Evolutionary conservation across 352 stramenopile genomes (phyloP).

Genomic region (Phytophthora podocarpi): DNA sequence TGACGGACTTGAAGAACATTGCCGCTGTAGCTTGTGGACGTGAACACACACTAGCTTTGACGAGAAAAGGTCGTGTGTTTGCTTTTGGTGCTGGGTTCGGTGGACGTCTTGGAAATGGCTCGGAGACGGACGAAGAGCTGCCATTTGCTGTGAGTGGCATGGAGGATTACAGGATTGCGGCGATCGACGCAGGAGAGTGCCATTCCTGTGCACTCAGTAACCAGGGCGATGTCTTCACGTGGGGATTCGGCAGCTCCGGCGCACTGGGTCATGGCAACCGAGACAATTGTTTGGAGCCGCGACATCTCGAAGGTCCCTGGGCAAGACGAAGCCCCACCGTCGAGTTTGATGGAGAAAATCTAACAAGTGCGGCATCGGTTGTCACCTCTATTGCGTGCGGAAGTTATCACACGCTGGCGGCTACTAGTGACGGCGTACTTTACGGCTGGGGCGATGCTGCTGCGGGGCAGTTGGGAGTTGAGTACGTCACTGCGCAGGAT

Average conservation of each 20-base stretch:
- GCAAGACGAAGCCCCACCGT: slow-evolving; percentile 8
- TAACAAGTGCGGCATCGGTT: neutral
- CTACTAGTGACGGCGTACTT: slow-evolving; percentile 50
- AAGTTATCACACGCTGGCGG: slow-evolving; percentile 75
- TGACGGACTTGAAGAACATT: slow-evolving; percentile 55
- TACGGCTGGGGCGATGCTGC: slow-evolving; percentile 84
- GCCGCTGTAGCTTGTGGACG: slow-evolving; percentile 74
- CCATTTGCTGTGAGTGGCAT: slow-evolving; percentile 48
- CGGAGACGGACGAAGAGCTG: slow-evolving; percentile 63
- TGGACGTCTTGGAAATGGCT: slow-evolving; percentile 73
- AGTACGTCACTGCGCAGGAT: slow-evolving; percentile 48
- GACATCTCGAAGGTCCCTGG: slow-evolving; percentile 45
- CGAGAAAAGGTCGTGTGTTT: slow-evolving; percentile 54
- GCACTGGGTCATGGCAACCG: slow-evolving; percentile 67
- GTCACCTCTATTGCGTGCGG: slow-evolving; percentile 64
- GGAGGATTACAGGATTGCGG: slow-evolving; percentile 41
- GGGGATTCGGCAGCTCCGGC: slow-evolving; percentile 85
- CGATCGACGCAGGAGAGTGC: slow-evolving; percentile 78
- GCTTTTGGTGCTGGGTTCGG: slow-evolving; percentile 82
- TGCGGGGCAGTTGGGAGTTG: slow-evolving; percentile 67
- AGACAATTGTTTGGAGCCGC: slow-evolving; percentile 63
- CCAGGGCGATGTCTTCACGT: slow-evolving; percentile 81
- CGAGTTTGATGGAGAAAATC: slow-evolving; percentile 12
- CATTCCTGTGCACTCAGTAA: slow-evolving; percentile 74
- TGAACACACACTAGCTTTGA: slow-evolving; percentile 80